Conservation (phyloP, 2,329 filamentous ascomycete genomes). For the Phyllosticta capitalensis region DNA sequence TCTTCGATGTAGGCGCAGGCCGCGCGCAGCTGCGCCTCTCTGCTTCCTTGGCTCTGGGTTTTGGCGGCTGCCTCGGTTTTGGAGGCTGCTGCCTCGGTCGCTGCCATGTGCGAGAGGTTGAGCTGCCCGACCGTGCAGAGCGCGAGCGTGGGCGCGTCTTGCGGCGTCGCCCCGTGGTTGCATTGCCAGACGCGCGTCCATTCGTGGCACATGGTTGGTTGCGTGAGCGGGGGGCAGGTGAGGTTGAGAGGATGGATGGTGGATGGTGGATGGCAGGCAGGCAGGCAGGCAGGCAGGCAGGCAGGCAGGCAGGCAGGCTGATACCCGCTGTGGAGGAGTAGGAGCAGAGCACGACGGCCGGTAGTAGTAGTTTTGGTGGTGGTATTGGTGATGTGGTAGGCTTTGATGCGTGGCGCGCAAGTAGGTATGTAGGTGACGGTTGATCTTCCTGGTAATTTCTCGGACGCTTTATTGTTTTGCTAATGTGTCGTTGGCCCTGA, state of each 20-base stretch:
- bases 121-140: constrained; percentile 7
- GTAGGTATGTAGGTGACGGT: too few species aligned
- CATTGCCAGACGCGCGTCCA: constrained; percentile 9
- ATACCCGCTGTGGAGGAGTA: neutral
- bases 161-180: constrained; percentile 4
- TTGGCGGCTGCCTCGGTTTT: neutral
- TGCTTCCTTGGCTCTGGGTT: too few species aligned
- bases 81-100: neutral
- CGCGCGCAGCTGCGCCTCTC: constrained; percentile 1
- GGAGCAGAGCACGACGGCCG: neutral
- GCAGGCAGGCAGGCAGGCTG: neutral
- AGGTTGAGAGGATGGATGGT: neutral
- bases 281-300: neutral
- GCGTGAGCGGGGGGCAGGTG: neutral
- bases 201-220: constrained; percentile 7
- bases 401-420: too few species aligned
- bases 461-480: too few species aligned
- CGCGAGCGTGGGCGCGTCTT: constrained; percentile 1
- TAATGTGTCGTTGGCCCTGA: too few species aligned
- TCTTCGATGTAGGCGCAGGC: constrained; percentile 10
- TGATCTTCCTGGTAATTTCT: too few species aligned
- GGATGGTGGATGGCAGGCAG: neutral
- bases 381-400: too few species aligned
- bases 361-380: too few species aligned
- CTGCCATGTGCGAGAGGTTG: neutral